Base-by-base conservation (phyloP, 352 stramenopile genomes). In the Blastocystis sp. region DNA sequence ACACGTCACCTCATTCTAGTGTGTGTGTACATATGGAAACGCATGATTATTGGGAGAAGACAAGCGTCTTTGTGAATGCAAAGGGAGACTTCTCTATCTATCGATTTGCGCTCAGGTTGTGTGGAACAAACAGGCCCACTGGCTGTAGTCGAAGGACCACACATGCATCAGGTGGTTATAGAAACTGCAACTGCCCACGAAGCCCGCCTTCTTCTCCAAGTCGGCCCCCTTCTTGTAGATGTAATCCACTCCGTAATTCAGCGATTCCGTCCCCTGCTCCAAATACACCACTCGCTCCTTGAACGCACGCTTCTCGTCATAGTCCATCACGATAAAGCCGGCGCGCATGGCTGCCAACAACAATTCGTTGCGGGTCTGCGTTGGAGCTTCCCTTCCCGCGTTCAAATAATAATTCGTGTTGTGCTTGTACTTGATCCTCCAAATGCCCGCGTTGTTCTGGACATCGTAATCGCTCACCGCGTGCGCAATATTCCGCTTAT, bases 141-240 rank as follows among this genome's bases (percentile, higher is more conserved):
- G 78, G 19, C 42, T 21, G 43, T 77, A 79, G 19, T 77, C 52
- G 28, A 17, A 69, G 1, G 7, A 17, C 78, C 78, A 88, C 19
- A 88, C 78, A 61, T 88, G 62, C 68, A 88, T 79, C 52, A 88
- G 17, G 45, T 88, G 78, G 43, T 79, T 88, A 60, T 88, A 88
- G 52, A 88, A 88, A 60, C 40, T 65, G 45, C 78, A 79, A 57
- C 78, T 88, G 38, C 57, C 78, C 57, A 60, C 68, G 14, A 78
- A 40, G 4, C 64, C 78, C 42, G 79, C 63, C 38, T 62, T 40
- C 48, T 28, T 24, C 1, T 78, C 54, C 38, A 52, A 11, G 38
- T 66, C 57, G 14, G 10, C 40, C 1, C 64, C 64, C 64, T 74
- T 84, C 38, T 70, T 38, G 60, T 77, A 78, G 11, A 88, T 48